Evolutionary conservation across 2,329 filamentous ascomycete species (phyloP).

Genomic region (Claviceps paspali): DNA sequence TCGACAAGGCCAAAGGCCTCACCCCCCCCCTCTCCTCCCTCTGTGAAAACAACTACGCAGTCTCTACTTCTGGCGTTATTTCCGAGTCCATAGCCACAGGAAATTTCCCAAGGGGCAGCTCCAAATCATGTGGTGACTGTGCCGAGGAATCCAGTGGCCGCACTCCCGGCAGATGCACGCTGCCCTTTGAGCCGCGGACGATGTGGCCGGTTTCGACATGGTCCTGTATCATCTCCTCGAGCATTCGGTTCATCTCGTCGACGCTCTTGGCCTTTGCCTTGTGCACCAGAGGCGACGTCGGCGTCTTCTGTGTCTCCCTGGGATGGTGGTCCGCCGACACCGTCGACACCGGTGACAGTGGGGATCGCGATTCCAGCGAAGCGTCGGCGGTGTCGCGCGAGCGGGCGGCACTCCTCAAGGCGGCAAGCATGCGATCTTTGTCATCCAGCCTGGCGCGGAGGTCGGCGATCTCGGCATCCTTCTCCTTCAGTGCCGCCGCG

Average conservation of each 20-base stretch:
- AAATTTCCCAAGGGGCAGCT: conserved; percentile 24
- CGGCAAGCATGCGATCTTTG: conserved; percentile 85
- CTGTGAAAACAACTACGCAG: conserved; percentile 10
- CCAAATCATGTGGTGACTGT: conserved; percentile 20
- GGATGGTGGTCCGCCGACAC: conserved; percentile 5
- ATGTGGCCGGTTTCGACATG: conserved; percentile 63
- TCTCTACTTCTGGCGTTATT: conserved; percentile 14
- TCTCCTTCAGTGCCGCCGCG: conserved; percentile 61
- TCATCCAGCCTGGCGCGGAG: conserved; percentile 82
- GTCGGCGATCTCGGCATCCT: conserved; percentile 83
- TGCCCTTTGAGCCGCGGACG: conserved; percentile 50
- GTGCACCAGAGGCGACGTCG: conserved; percentile 14
- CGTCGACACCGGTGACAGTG: conserved; percentile 9
- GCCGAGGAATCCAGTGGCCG: conserved; percentile 23
- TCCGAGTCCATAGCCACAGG: conserved; percentile 14
- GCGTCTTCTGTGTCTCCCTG: conserved; percentile 7
- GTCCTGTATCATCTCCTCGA: conserved; percentile 94
- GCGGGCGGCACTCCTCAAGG: conserved; percentile 69
- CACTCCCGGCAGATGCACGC: conserved; percentile 41
- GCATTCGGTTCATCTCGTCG: conserved; percentile 83
- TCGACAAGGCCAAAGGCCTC: not conserved
- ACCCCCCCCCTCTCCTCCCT: too few species aligned
- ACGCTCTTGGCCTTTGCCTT: conserved; percentile 52
- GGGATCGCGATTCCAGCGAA: conserved; percentile 18
- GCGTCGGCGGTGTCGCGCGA: conserved; percentile 69